phyloP scores from a whole-genome alignment of 2,329 filamentous ascomycete species.

The Trichoderma sp. region DNA sequence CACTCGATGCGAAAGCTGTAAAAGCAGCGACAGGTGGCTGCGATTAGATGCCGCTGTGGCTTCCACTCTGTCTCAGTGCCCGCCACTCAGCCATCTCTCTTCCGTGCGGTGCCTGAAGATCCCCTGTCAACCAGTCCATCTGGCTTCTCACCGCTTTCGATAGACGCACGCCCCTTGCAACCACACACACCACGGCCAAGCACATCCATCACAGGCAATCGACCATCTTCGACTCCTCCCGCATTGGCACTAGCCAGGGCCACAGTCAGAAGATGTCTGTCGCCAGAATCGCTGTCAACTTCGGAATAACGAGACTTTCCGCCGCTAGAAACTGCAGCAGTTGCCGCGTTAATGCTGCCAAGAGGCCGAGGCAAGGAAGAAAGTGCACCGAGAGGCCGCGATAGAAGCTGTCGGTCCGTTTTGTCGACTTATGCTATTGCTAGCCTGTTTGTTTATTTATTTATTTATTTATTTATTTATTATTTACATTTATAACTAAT shows the following conservation, averaged over 20 bases:
- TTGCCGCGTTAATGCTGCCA: conserved; percentile 17
- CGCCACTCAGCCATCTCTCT: conserved; percentile 7
- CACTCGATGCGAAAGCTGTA: not conserved
- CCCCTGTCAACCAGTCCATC: not conserved
- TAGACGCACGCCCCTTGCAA: conserved; percentile 12
- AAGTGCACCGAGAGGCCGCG: not conserved
- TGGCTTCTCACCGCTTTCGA: conserved; percentile 20
- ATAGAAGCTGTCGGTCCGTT: conserved; percentile 14
- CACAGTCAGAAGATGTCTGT: conserved; percentile 11
- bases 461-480: too few species aligned
- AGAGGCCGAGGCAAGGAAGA: conserved; percentile 9
- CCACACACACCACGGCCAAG: not conserved
- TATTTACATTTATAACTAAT: too few species aligned
- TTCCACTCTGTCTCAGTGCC: conserved; percentile 5
- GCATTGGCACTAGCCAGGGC: conserved; percentile 25
- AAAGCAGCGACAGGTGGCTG: conserved; percentile 26
- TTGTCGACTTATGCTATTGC: not conserved
- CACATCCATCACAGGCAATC: not conserved
- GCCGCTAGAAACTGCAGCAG: conserved; percentile 2
- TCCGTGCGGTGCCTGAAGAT: conserved; percentile 24
- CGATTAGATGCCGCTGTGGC: conserved; percentile 25
- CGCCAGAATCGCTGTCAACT: conserved; percentile 12
- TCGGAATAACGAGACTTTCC: conserved; percentile 13
- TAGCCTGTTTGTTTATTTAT: not conserved
- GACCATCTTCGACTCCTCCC: conserved; percentile 3